Evolutionary conservation across 1,139 yeast species (phyloP), one percentile per base, ranked within the genome.

Genomic region (Blastobotrys arbuscula): DNA sequence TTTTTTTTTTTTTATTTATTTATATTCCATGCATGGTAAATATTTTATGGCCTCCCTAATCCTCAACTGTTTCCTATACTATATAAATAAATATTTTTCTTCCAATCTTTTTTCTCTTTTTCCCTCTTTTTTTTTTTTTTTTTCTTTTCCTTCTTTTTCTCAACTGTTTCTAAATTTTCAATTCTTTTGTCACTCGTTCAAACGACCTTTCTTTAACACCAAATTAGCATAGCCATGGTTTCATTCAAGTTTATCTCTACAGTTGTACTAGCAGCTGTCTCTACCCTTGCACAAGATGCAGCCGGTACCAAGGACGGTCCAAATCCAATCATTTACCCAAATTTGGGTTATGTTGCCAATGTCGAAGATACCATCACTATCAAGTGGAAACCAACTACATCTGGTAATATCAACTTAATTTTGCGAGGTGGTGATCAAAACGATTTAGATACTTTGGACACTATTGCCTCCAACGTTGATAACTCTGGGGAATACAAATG

Each of bases 401-500:
- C 50, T n/a, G 59, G 62, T 31, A 53, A 57, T 36, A 65, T 66
- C 47, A 60, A 64, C 53, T 53, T 66, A 18, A 47, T 63, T 18
- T 55, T 66, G 42, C 56, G 64, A 47, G 53, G 55, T 21, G 69
- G 68, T 10, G 56, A 54, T 19, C 53, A 61, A 42, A 46, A 50
- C 37, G 54, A 59, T 47, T 57, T 66, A 35, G 40, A 40, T 4
- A 56, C 60, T 30, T 50, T 60, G 6, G 44, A 39, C 47, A 58
- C 61, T 20, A 63, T 66, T 55, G 69, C 67, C 21, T 39, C 55
- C 12, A 54, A 53, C 38, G 44, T 63, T 44, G 53, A 55, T 36
- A 65, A 66, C 59, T 49, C 59, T 39, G 70, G 70, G 34, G 23
- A 50, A 13, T 64, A 55, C 54, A 36, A 49, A 18, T 66, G 69